Evolutionary conservation across 2,329 filamentous ascomycete genomes (phyloP).

Genomic region (Iodosphaeria phyllophila): DNA sequence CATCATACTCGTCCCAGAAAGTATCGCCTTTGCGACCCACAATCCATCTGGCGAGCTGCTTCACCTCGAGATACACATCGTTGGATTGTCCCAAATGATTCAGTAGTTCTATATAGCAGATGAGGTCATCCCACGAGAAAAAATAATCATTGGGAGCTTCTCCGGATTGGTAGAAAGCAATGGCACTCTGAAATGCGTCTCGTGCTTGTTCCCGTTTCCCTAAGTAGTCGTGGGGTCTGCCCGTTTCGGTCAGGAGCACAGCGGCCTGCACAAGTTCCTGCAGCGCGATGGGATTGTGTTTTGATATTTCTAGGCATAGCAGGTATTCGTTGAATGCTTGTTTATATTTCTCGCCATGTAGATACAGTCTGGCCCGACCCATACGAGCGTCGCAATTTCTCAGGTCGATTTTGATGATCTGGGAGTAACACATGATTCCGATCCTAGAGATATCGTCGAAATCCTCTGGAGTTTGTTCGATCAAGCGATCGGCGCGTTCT

Average conservation of each 20-base stretch:
- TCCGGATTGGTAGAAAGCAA: slow-evolving; percentile 20
- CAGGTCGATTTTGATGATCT: slow-evolving; percentile 37
- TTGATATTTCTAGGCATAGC: slow-evolving; percentile 29
- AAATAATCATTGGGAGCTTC: slow-evolving; percentile 15
- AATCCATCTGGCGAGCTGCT: slow-evolving; percentile 60
- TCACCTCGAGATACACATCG: no score
- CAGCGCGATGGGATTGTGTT: slow-evolving; percentile 33
- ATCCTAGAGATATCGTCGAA: slow-evolving; percentile 27
- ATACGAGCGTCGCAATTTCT: slow-evolving; percentile 37
- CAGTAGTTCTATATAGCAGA: slow-evolving; percentile 70
- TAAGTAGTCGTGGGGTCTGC: no score
- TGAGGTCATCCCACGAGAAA: slow-evolving; percentile 62
- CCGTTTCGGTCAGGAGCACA: slow-evolving; percentile 24
- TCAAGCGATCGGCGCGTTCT: slow-evolving; percentile 32
- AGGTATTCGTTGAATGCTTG: slow-evolving; percentile 38
- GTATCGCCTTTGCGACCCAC: slow-evolving; percentile 54
- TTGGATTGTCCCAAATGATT: no score
- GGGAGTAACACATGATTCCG: slow-evolving; percentile 38
- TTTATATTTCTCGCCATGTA: slow-evolving; percentile 23
- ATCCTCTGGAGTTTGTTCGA: slow-evolving; percentile 26
- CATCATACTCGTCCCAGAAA: slow-evolving; percentile 58
- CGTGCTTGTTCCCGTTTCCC: slow-evolving; percentile 13
- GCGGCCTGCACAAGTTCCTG: slow-evolving; percentile 37
- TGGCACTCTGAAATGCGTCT: slow-evolving; percentile 27
- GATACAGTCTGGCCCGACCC: slow-evolving; percentile 38